Percentiles rank a stretch among this genome's conserved stretches.
These are phyloP conservation scores for Ormosia semicastrata DNA, from an alignment of 306 rosid genomes.

Conservation along the genomic window DNA sequence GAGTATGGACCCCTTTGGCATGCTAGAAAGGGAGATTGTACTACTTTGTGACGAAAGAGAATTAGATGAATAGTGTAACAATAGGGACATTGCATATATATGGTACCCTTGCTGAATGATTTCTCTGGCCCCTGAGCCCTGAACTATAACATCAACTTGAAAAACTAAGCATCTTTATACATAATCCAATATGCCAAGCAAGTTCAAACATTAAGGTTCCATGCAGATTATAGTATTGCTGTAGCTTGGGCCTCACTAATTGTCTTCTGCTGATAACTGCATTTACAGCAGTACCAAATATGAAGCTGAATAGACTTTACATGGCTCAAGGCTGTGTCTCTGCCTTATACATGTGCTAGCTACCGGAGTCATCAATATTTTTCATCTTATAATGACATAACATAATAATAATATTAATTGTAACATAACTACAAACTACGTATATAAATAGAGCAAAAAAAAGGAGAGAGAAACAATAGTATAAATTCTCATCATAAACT, in stretches of 20 bases:
- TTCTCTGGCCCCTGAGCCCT: slow-evolving; percentile 31
- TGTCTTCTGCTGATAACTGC: slow-evolving; percentile 25
- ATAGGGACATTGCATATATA: slow-evolving; percentile 47
- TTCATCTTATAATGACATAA: not conserved
- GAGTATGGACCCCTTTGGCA: slow-evolving; percentile 42
- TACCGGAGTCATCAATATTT: not conserved
- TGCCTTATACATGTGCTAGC: slow-evolving; percentile 39
- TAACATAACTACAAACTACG: not conserved
- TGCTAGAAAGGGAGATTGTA: slow-evolving; percentile 28
- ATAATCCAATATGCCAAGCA: slow-evolving; percentile 33
- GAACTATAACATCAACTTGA: slow-evolving; percentile 35
- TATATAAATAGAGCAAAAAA: not conserved
- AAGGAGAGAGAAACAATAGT: not conserved
- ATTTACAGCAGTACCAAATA: slow-evolving; percentile 28
- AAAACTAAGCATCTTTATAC: slow-evolving; percentile 29
- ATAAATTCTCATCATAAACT: not conserved
- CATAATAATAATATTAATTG: not conserved
- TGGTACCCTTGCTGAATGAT: slow-evolving; percentile 36
- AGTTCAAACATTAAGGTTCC: slow-evolving; percentile 23
- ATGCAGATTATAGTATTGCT: slow-evolving; percentile 28
- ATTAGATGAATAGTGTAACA: slow-evolving; percentile 37
- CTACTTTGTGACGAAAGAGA: slow-evolving; percentile 37
- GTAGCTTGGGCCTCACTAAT: slow-evolving; percentile 36
- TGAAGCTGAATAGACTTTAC: slow-evolving; percentile 42
- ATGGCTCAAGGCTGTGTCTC: slow-evolving; percentile 26